These are phyloP conservation scores for Toxoplasma gondii DNA, from an alignment of 169 alveolate genomes.

Conservation along the genomic window DNA sequence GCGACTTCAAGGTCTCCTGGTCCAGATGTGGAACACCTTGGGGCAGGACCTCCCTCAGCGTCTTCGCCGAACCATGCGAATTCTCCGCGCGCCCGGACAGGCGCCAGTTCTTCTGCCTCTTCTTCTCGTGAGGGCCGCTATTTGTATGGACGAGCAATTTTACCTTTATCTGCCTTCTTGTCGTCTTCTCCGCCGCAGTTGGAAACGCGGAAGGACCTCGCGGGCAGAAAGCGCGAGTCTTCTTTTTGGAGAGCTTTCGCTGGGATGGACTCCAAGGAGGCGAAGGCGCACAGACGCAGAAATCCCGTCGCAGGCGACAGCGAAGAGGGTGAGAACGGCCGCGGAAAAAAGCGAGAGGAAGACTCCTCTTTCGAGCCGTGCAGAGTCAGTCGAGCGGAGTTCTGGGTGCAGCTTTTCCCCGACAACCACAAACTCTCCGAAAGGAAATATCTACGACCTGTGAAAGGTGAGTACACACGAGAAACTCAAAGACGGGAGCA, in stretches of 20 bases:
- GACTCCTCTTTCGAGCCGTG: neutral
- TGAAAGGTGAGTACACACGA: constrained; percentile 39
- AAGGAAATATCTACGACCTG: constrained; percentile 58
- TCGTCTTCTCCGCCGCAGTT: constrained; percentile 41
- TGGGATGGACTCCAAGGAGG: neutral
- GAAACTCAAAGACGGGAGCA: neutral
- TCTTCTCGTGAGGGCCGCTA: constrained; percentile 14
- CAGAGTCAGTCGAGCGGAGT: constrained; percentile 53
- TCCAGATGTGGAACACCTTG: no score
- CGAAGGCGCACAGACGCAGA: neutral
- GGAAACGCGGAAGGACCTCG: neutral
- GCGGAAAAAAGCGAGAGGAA: neutral
- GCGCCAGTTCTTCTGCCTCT: neutral
- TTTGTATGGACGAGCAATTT: constrained; percentile 60
- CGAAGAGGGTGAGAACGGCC: neutral
- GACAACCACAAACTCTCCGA: constrained; percentile 57
- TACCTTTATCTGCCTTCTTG: constrained; percentile 59
- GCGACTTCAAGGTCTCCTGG: no score
- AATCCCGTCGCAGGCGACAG: neutral
- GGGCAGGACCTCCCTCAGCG: no score
- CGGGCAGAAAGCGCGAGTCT: neutral
- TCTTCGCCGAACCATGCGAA: no score
- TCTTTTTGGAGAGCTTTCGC: neutral
- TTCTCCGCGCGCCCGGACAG: no score
- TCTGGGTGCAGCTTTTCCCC: constrained; percentile 68